Evolutionary conservation across 2,329 filamentous ascomycete genomes (phyloP), one percentile per base, ranked within the genome.

Genomic region (Capronia epimyces): DNA sequence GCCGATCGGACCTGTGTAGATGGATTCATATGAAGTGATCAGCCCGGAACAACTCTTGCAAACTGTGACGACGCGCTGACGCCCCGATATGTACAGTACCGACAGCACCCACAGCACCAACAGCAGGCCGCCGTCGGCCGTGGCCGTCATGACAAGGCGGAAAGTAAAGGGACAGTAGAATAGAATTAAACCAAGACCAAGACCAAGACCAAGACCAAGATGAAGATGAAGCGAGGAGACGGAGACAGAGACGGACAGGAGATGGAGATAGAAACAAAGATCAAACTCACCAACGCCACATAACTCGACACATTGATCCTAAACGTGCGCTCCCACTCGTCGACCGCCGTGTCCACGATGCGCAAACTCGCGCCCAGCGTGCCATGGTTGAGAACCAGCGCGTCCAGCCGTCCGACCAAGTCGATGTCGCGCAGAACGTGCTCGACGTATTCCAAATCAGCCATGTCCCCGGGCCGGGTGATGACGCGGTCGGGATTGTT

Each of bases 291-390:
- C 68, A 96, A 74, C 27, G 82, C 83, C 39, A 96, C 73, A 22
- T 82, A 82, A 59, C 88, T 91, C 66, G 96, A 89, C 61, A 97
- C 82, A 66, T 97, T 97, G 55, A 89, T 75, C 60, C 95, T 84
- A 68, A 89, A 96, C 7, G 79, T 74, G 1, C 72, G 69, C 63
- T 82, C 84, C 87, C 90, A 96, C 54, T 86, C 83, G 31, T 86
- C 81, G 0, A 82, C 64, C n/a, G 80, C 78, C 13, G 78, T 76
- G 49, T 91, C 79, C 2, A 72, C 81, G 39, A 97, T 72, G 51
- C 79, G 81, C 44, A 80, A 81, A 36, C 94, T 83, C 1, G 89
- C 86, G n/a, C 82, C 78, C 39, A 98, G 71, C 1, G 82, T 75
- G 16, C 89, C 90, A 65, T 98, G 93, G 67, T 97, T 97, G 55